Evolutionary conservation across 352 stramenopile species (phyloP).

Genomic region (Globisporangium splendens): DNA sequence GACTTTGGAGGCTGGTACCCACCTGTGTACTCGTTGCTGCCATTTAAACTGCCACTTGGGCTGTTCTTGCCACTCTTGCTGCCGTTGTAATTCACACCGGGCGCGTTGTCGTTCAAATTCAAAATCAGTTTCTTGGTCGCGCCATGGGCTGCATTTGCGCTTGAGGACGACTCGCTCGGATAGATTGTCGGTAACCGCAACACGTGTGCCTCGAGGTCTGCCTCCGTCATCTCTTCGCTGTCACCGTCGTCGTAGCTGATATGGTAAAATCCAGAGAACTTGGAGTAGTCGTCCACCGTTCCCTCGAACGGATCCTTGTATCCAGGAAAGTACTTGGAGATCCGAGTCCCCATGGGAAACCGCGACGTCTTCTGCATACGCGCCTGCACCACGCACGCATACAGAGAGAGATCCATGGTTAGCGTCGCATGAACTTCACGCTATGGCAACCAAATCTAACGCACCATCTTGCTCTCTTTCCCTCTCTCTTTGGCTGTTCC

Average conservation of each 20-base stretch:
- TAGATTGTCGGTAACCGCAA: constrained; percentile 13
- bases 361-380: constrained; percentile 43
- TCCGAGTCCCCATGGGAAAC: constrained; percentile 57
- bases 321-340: constrained; percentile 68
- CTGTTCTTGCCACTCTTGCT: constrained; percentile 15
- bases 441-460: too few species aligned
- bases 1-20: too few species aligned
- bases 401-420: neutral
- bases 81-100: constrained; percentile 10
- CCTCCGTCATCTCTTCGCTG: constrained; percentile 80
- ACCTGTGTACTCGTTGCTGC: too few species aligned
- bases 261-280: constrained; percentile 61
- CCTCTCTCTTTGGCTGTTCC: too few species aligned
- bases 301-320: constrained; percentile 56
- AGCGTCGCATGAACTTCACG: neutral
- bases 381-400: constrained; percentile 23
- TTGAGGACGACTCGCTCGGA: neutral
- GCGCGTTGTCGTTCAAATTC: constrained; percentile 43
- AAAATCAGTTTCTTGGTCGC: constrained; percentile 29
- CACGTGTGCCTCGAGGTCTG: constrained; percentile 51
- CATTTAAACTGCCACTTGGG: neutral
- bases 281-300: constrained; percentile 49
- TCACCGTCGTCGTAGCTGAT: constrained; percentile 78
- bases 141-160: constrained; percentile 16
- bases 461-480: too few species aligned